Evolutionary conservation across 257 asterid genomes (phyloP).

Genomic region (Leptodermis oblonga): DNA sequence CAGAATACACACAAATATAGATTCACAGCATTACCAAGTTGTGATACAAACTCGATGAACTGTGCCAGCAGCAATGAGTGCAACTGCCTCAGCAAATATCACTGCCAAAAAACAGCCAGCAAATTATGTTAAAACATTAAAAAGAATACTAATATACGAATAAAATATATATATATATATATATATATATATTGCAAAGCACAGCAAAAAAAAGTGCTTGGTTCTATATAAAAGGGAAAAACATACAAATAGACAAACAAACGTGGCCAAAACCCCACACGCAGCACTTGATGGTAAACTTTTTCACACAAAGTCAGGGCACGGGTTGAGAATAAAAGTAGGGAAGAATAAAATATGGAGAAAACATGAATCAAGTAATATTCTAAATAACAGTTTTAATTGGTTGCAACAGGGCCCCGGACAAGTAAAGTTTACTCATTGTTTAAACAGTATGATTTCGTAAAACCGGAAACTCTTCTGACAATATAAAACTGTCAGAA

Average conservation of each 20-base stretch:
- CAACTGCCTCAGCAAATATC: constrained; percentile 72
- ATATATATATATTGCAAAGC: too few relatives aligned
- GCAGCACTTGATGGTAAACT: too few relatives aligned
- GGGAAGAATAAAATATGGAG: too few relatives aligned
- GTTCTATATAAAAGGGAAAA: too few relatives aligned
- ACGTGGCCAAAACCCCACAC: too few relatives aligned
- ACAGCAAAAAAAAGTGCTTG: too few relatives aligned
- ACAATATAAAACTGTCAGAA: not conserved
- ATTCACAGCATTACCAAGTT: constrained; percentile 59
- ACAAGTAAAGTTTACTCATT: not conserved
- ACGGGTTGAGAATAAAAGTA: too few relatives aligned
- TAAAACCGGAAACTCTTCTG: not conserved
- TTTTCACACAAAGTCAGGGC: too few relatives aligned
- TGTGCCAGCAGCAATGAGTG: constrained; percentile 83
- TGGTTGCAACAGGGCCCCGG: not conserved
- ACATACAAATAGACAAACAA: too few relatives aligned
- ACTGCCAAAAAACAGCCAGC: constrained; percentile 46
- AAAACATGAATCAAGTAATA: too few relatives aligned
- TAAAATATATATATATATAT: not conserved
- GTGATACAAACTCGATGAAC: constrained; percentile 98
- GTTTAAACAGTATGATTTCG: not conserved
- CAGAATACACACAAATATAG: not conserved
- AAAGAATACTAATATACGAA: not conserved
- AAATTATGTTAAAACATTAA: constrained; percentile 1
- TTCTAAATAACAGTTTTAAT: not conserved